Evolutionary conservation across 306 rosid genomes (phyloP).

Genomic region (Alnus rubra): DNA sequence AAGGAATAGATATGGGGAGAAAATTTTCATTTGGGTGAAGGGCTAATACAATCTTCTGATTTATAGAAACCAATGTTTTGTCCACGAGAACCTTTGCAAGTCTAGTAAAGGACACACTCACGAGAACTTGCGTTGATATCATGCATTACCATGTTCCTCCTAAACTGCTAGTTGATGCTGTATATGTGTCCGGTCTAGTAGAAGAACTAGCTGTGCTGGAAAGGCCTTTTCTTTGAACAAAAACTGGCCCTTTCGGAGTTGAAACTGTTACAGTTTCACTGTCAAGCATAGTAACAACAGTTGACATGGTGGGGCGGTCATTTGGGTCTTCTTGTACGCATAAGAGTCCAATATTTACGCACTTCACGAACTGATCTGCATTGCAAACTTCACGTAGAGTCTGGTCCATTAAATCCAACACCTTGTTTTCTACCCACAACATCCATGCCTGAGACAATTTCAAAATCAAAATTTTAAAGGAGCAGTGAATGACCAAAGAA

Average conservation of each 20-base stretch:
- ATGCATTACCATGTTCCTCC: slow-evolving; percentile 21
- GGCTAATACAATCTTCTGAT: too few species aligned
- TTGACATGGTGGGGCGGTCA: slow-evolving; percentile 53
- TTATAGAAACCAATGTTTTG: too few species aligned
- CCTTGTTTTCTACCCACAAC: slow-evolving; percentile 46
- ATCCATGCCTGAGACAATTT: slow-evolving; percentile 44
- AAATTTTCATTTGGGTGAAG: too few species aligned
- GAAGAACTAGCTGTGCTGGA: slow-evolving; percentile 41
- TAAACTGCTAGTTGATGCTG: slow-evolving; percentile 19
- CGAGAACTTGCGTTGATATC: background rate
- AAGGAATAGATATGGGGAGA: too few species aligned
- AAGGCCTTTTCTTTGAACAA: slow-evolving; percentile 23
- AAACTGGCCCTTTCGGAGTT: slow-evolving; percentile 44
- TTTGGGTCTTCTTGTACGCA: slow-evolving; percentile 59
- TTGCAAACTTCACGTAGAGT: slow-evolving; percentile 32
- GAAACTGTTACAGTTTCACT: slow-evolving; percentile 35
- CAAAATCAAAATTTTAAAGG: too few species aligned
- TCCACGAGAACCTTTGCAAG: too few species aligned
- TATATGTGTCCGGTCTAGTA: slow-evolving; percentile 20
- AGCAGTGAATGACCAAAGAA: background rate
- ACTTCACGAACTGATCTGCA: slow-evolving; percentile 31
- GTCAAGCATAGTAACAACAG: slow-evolving; percentile 42
- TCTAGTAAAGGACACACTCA: too few species aligned
- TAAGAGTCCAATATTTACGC: slow-evolving; percentile 39
- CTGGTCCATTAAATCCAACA: slow-evolving; percentile 45